Evolutionary conservation across 2,329 filamentous ascomycete genomes (phyloP), one percentile per base, ranked within the genome.

Genomic region (Hymenoscyphus albidus): DNA sequence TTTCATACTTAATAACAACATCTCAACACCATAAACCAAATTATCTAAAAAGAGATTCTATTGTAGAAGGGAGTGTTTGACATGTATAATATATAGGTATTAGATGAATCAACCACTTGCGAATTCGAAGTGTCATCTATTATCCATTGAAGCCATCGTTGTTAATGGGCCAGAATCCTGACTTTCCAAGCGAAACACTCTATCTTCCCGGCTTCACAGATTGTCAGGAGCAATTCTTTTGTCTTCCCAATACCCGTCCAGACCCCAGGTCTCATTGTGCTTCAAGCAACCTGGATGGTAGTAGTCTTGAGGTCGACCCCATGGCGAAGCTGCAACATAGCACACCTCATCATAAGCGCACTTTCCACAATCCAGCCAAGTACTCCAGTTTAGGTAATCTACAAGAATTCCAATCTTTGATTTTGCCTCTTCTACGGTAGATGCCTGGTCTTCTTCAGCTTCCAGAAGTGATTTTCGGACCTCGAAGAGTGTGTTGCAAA

Each of bases 241-340:
- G 12, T 51, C 44, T 10, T 51, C 56, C 67, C 68, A 68, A 44
- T 69, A 71, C 5, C 64, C 66, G 14, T 22, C 14, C 31, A 68
- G 40, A 22, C 18, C 35, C 16, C 40, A 9, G 5, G 68, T 59
- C 6, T 65, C 59, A 22, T 65, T 62, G 2, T 39, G 55, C 10
- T 77, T 74, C 60, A 72, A 70, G 63, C 83, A 85, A 40, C 73
- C 71, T 5, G 84, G 83, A 54, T 76, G 72, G 39, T 78, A 79
- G 69, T 86, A 83, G 70, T 89, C 86, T 32, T 84, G 78, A 0
- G 76, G 70, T 0, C 75, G 78, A 0, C 86, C 86, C 72, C 81
- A 77, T 0, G 86, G 87, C 86, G 86, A 89, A 71, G 89, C 87
- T 1, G 85, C 85, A n/a, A 88, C 77, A 57, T 85, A 80, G 66